A percentile compares a stretch with the other conserved stretches of the same genome.
Evolutionary conservation across 768 basidiomycete genomes (phyloP).

Genomic region (Kwoniella heveanensis): DNA sequence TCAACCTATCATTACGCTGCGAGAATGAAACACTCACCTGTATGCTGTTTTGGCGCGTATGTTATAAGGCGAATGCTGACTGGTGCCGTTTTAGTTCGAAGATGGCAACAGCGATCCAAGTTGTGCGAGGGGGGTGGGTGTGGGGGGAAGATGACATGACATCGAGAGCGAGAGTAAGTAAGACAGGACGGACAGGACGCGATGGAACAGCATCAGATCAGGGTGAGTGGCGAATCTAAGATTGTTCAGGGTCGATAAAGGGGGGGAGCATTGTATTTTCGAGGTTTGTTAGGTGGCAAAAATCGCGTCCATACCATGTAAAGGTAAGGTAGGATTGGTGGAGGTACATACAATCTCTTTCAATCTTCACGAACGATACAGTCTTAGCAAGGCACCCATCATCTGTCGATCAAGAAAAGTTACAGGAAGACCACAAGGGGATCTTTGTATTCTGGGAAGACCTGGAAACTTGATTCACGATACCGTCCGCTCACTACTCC

Average conservation of each 20-base stretch:
- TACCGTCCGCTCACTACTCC: not conserved
- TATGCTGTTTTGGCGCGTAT: no score
- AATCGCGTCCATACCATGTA: not conserved
- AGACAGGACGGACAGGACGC: no score
- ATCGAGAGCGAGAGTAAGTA: not conserved
- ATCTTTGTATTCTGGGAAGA: no score
- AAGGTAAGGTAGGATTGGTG: no score
- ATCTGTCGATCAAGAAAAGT: no score
- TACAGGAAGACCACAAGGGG: no score
- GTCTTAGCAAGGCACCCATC: no score
- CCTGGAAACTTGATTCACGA: not conserved
- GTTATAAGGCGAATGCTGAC: no score
- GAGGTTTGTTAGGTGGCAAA: slow-evolving; percentile 1
- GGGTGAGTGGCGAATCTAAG: not conserved
- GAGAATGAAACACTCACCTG: no score
- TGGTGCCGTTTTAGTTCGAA: no score
- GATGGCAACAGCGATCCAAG: not conserved
- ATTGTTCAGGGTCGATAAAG: not conserved
- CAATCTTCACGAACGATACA: not conserved
- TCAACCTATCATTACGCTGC: no score
- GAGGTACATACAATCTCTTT: no score
- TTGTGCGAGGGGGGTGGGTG: not conserved
- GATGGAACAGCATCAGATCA: not conserved
- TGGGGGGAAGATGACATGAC: not conserved
- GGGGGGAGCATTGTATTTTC: not conserved